Percentiles rank a stretch among this genome's conserved stretches.
These are phyloP conservation scores for Colletotrichum gloeosporioides DNA, from an alignment of 2,329 filamentous ascomycete species.

Conservation along the genomic window DNA sequence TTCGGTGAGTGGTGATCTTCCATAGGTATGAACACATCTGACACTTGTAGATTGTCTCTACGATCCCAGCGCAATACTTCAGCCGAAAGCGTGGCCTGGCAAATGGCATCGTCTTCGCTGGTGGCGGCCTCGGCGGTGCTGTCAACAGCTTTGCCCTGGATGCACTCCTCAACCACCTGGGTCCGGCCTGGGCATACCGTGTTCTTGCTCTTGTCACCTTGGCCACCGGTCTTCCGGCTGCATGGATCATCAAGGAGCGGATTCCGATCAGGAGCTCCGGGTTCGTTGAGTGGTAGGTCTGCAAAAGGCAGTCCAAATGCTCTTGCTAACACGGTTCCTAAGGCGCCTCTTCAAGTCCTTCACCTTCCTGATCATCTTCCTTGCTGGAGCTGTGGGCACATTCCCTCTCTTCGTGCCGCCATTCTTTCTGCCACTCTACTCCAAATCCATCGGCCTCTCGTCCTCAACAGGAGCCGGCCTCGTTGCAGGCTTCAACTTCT, in stretches of 20 bases:
- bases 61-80: slow-evolving; percentile 60
- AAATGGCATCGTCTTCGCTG: slow-evolving; percentile 59
- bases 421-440: slow-evolving; percentile 65
- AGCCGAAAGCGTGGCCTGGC: slow-evolving; percentile 57
- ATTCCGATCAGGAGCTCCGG: slow-evolving; percentile 38
- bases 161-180: slow-evolving; percentile 49
- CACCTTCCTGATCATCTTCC: slow-evolving; percentile 57
- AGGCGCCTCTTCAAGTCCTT: slow-evolving; percentile 58
- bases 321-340: not conserved
- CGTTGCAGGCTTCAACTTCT: slow-evolving; percentile 66
- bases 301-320: not conserved
- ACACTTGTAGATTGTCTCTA: slow-evolving; percentile 43
- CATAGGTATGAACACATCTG: not conserved
- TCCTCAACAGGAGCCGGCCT: slow-evolving; percentile 60
- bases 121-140: slow-evolving; percentile 61
- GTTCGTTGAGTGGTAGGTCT: slow-evolving; percentile 55
- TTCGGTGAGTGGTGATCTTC: not conserved
- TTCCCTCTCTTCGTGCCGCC: slow-evolving; percentile 67
- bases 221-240: slow-evolving; percentile 60
- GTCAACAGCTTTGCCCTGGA: slow-evolving; percentile 56
- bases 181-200: slow-evolving; percentile 56
- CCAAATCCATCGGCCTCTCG: slow-evolving; percentile 57
- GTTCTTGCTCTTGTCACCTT: slow-evolving; percentile 57
- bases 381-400: slow-evolving; percentile 59
- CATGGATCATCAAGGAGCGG: slow-evolving; percentile 57